Percentiles rank a stretch among this genome's conserved stretches.
phyloP scores from a whole-genome alignment of 2,329 filamentous ascomycete genomes.

The Bisporella sp. region DNA sequence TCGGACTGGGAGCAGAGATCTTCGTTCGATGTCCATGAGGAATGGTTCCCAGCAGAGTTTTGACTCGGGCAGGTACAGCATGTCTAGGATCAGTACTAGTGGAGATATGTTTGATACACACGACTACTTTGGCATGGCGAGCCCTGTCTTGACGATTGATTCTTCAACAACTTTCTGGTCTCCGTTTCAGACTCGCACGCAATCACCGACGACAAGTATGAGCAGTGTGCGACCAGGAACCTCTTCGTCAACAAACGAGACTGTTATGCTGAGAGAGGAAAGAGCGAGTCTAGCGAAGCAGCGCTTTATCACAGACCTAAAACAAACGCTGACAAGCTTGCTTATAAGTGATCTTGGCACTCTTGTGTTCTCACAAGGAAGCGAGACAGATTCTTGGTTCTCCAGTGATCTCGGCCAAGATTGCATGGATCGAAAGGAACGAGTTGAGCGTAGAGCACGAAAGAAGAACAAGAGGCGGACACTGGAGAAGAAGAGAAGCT shows the following conservation, averaged over 20 bases:
- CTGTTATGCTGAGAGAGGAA: constrained; percentile 49
- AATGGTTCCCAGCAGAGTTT: constrained; percentile 65
- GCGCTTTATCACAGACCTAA: constrained; percentile 70
- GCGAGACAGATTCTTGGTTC: constrained; percentile 91
- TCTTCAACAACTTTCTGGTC: constrained; percentile 84
- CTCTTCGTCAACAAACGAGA: constrained; percentile 61
- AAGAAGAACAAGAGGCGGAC: constrained; percentile 42
- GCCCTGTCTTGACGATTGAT: constrained; percentile 65
- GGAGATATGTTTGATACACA: constrained; percentile 63
- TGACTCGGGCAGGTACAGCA: constrained; percentile 59
- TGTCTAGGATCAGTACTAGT: constrained; percentile 48
- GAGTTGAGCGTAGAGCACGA: constrained; percentile 24
- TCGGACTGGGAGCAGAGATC: constrained; percentile 47
- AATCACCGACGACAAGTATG: constrained; percentile 56
- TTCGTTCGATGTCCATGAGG: constrained; percentile 50
- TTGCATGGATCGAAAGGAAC: constrained; percentile 55
- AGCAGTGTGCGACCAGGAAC: constrained; percentile 58
- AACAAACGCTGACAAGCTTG: constrained; percentile 74
- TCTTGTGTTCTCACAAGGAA: constrained; percentile 74
- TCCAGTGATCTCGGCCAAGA: constrained; percentile 54
- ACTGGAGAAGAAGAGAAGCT: constrained; percentile 62
- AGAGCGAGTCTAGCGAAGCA: constrained; percentile 62
- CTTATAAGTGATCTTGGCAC: constrained; percentile 85
- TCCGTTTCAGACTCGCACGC: constrained; percentile 62
- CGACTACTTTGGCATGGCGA: constrained; percentile 63